Evolutionary conservation across 75 land plant species (phyloP).

Genomic region (Pinus taeda): DNA sequence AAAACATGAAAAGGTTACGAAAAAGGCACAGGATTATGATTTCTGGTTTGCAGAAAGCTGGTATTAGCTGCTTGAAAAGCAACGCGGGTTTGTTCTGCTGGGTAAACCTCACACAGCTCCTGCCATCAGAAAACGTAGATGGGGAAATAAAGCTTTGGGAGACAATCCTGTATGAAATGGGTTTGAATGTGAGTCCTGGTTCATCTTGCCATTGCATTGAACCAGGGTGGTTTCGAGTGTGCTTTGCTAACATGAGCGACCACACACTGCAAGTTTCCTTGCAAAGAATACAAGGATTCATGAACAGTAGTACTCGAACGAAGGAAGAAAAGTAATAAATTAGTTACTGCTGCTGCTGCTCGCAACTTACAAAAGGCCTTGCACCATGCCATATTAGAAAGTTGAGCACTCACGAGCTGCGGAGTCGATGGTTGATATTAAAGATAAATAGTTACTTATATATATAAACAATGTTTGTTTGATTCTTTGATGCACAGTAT

Average conservation of each 20-base stretch:
- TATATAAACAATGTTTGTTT: too few relatives aligned
- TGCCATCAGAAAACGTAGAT: constrained; percentile 21
- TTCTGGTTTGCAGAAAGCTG: constrained; percentile 15
- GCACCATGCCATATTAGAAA: too few relatives aligned
- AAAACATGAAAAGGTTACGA: constrained; percentile 33
- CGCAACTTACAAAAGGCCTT: too few relatives aligned
- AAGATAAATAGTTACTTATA: too few relatives aligned
- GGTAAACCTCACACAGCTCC: constrained; percentile 30
- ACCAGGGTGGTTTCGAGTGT: constrained; percentile 65
- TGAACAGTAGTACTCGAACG: too few relatives aligned
- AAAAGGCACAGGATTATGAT: constrained; percentile 16
- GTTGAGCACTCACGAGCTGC: too few relatives aligned
- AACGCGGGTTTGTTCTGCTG: constrained; percentile 58
- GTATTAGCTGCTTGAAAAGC: constrained; percentile 23
- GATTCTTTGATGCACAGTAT: too few relatives aligned
- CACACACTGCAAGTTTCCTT: constrained; percentile 33
- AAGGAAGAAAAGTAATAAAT: too few relatives aligned
- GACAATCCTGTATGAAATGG: constrained; percentile 26
- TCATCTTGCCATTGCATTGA: constrained; percentile 53
- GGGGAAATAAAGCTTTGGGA: constrained; percentile 49
- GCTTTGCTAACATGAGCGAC: constrained; percentile 57
- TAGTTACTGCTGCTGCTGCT: too few relatives aligned
- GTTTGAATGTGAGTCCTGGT: constrained; percentile 55
- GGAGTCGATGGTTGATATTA: too few relatives aligned
- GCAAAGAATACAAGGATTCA: constrained; percentile 15